A percentile compares a stretch with the other conserved stretches of the same genome.
Conservation (phyloP, 495 filamentous ascomycete genomes). For the Collariella sp. region DNA sequence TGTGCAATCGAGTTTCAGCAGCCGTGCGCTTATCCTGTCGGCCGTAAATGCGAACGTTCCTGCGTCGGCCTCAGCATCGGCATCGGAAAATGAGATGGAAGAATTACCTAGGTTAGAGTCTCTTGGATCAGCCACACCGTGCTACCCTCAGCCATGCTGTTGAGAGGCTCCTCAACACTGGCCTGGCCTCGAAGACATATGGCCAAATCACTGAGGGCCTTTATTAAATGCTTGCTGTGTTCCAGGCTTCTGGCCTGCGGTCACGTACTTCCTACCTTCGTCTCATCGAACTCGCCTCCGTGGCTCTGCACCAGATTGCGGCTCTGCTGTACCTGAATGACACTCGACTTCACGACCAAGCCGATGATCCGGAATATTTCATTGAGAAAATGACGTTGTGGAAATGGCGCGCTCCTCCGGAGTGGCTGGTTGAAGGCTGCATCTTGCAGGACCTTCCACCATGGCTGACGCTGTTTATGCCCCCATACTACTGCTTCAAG, state of each 20-base stretch:
- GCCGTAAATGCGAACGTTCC: too few species aligned
- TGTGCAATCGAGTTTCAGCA: too few species aligned
- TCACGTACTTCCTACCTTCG: not conserved
- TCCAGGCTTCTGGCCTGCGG: not conserved
- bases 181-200: not conserved
- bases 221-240: not conserved
- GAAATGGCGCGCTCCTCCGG: not conserved
- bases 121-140: not conserved
- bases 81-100: too few species aligned
- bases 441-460: too few species aligned
- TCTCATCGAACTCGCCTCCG: not conserved
- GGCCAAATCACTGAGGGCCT: not conserved
- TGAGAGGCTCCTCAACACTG: not conserved
- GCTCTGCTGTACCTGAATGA: not conserved
- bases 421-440: too few species aligned
- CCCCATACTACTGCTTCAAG: not conserved
- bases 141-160: not conserved
- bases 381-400: not conserved
- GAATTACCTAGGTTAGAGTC: too few species aligned
- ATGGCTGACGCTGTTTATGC: not conserved
- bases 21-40: too few species aligned
- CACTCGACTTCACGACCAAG: not conserved
- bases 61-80: too few species aligned
- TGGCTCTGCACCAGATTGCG: slow-evolving; percentile 1
- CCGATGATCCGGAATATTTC: not conserved